phyloP scores from a whole-genome alignment of 306 rosid species.

The Cucurbita ficifolia region DNA sequence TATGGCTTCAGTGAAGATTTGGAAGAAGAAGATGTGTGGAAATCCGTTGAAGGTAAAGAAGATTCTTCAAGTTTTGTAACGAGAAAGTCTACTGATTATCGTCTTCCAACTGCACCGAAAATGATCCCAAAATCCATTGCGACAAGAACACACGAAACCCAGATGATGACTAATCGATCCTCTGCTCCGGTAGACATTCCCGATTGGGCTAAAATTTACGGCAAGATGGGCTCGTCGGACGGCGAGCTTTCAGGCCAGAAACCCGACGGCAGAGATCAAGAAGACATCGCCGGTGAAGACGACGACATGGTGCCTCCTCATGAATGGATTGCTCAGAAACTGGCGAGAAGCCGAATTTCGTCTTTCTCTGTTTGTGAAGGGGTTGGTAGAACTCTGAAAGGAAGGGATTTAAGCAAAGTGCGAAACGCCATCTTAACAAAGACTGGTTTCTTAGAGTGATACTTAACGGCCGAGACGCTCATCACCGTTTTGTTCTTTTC shows the following conservation, averaged over 20 bases:
- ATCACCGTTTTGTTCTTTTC: not conserved
- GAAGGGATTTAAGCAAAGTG: constrained; percentile 81
- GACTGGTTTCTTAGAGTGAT: constrained; percentile 85
- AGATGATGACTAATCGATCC: constrained; percentile 22
- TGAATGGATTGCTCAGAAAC: constrained; percentile 69
- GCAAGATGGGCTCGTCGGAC: constrained; percentile 17
- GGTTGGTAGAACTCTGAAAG: constrained; percentile 84
- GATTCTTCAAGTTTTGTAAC: not conserved
- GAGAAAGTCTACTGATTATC: not conserved
- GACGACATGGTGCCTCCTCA: constrained; percentile 56
- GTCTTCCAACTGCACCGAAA: constrained; percentile 19
- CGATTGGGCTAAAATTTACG: constrained; percentile 46
- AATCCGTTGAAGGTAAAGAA: constrained; percentile 15
- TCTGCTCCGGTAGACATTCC: constrained; percentile 72
- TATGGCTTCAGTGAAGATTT: constrained; percentile 31
- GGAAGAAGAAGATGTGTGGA: constrained; percentile 59
- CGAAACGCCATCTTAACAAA: constrained; percentile 61
- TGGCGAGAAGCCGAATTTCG: constrained; percentile 67
- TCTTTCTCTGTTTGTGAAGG: constrained; percentile 93
- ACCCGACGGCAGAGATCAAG: constrained; percentile 9
- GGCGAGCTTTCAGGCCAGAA: constrained; percentile 3
- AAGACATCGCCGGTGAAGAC: constrained; percentile 23
- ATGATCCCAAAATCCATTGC: constrained; percentile 31
- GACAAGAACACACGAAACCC: constrained; percentile 15
- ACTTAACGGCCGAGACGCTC: not conserved